phyloP scores from a whole-genome alignment of 228 moss, liverwort and hornwort species.

The Sphagnum magellanicum region DNA sequence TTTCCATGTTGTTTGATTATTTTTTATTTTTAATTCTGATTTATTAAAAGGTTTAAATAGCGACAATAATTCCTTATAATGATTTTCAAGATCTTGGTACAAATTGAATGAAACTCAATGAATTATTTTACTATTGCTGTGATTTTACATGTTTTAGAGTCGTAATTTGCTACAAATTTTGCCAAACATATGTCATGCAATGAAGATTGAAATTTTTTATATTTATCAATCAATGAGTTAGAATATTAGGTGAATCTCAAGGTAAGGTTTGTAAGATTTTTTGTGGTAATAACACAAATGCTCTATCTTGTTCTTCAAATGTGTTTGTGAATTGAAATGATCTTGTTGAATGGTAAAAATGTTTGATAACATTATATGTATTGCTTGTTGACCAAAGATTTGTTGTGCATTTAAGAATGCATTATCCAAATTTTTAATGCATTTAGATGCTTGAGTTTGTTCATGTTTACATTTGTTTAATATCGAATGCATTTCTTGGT shows the following conservation, averaged over 20 bases:
- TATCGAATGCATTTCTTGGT: no score
- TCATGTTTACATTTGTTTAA: neutral
- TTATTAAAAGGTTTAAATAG: neutral
- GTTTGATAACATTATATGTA: neutral
- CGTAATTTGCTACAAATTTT: neutral
- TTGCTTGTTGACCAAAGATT: neutral
- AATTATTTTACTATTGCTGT: neutral
- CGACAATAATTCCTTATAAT: neutral
- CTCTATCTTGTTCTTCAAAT: neutral
- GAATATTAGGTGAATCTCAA: neutral
- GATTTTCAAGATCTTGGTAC: neutral
- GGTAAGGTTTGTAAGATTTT: neutral
- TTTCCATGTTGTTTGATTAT: neutral
- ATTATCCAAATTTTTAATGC: neutral
- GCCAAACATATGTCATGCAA: neutral
- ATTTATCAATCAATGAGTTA: neutral
- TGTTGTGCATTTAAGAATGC: neutral
- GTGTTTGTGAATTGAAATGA: neutral
- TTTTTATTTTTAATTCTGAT: neutral
- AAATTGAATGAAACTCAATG: neutral
- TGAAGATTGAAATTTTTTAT: neutral
- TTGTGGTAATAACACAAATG: neutral
- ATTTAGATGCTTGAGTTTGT: neutral
- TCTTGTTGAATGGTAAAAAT: no score
- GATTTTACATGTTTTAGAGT: neutral